phyloP scores from a whole-genome alignment of 2,329 filamentous ascomycete species.

The Colletotrichum sp. region DNA sequence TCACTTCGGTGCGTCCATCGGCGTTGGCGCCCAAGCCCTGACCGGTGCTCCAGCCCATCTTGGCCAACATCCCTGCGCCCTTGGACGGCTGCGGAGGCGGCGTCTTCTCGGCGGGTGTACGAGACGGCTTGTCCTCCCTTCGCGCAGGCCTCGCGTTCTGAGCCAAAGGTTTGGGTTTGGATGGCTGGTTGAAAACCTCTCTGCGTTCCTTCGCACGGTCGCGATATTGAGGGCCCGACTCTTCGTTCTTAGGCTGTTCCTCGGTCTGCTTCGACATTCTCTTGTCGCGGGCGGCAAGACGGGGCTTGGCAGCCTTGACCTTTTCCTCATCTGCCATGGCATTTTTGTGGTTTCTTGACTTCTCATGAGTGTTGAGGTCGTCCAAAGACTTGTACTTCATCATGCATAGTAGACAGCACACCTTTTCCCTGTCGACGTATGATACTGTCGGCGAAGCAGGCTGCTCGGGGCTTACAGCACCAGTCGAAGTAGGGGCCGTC shows the following conservation, averaged over 20 bases:
- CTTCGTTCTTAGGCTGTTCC: slow-evolving; percentile 21
- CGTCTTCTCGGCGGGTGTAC: slow-evolving; percentile 28
- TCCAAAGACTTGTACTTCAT: slow-evolving; percentile 50
- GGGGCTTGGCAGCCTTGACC: slow-evolving; percentile 53
- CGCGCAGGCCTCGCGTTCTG: slow-evolving; percentile 28
- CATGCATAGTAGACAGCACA: slow-evolving; percentile 52
- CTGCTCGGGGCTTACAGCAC: slow-evolving; percentile 3
- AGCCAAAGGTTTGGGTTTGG: slow-evolving; percentile 46
- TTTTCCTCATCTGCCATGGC: slow-evolving; percentile 43
- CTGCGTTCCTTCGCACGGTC: slow-evolving; percentile 74
- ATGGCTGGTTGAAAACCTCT: slow-evolving; percentile 65
- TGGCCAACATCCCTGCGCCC: slow-evolving; percentile 70
- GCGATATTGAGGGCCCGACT: slow-evolving; percentile 51
- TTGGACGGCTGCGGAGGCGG: slow-evolving; percentile 54
- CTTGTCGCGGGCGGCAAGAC: slow-evolving; percentile 40
- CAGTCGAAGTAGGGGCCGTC: background rate
- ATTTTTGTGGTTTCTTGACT: slow-evolving; percentile 45
- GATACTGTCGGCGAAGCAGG: slow-evolving; percentile 38
- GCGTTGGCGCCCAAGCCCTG: slow-evolving; percentile 68
- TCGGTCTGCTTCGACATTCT: slow-evolving; percentile 33
- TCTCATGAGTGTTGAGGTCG: slow-evolving; percentile 47
- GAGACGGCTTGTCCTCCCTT: slow-evolving; percentile 34
- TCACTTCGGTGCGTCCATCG: slow-evolving; percentile 66
- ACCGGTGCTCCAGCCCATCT: slow-evolving; percentile 75
- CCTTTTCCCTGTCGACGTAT: slow-evolving; percentile 61